Percentiles rank a stretch among this genome's conserved stretches.
phyloP scores from a whole-genome alignment of 1,284 basidiomycete species.

The Tremellales sp. region DNA sequence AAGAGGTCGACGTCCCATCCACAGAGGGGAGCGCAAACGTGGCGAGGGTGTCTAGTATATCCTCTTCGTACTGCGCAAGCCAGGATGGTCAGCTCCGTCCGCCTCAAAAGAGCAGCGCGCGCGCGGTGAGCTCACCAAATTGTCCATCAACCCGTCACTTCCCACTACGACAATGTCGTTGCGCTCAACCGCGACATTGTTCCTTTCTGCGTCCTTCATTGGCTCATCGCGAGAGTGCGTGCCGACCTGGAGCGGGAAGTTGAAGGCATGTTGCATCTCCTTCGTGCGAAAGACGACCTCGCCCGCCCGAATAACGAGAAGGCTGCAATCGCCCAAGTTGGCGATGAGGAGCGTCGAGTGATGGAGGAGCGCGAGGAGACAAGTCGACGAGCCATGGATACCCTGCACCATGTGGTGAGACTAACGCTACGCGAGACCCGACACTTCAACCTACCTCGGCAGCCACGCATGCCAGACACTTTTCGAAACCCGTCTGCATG shows the following conservation, averaged over 20 bases:
- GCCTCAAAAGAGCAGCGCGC: background rate
- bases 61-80: conserved; percentile 72
- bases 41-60: conserved; percentile 82
- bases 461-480: conserved; percentile 50
- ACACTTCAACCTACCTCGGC: conserved; percentile 40
- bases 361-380: conserved; percentile 55
- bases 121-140: conserved; percentile 54
- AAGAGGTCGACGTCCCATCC: conserved; percentile 8
- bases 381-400: conserved; percentile 56
- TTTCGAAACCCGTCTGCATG: conserved; percentile 57
- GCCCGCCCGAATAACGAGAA: conserved; percentile 74
- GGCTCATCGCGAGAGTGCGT: conserved; percentile 69
- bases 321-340: conserved; percentile 88
- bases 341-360: conserved; percentile 81
- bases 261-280: conserved; percentile 96
- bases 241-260: conserved; percentile 76
- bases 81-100: background rate
- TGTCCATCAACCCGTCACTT: conserved; percentile 87
- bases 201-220: conserved; percentile 65
- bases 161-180: conserved; percentile 88
- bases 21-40: conserved; percentile 55
- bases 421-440: too few relatives aligned
- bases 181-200: conserved; percentile 69
- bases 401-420: conserved; percentile 39
- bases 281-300: conserved; percentile 79